These are phyloP conservation scores for Scutellaria baicalensis DNA, from an alignment of 257 asterid genomes.

Conservation along the genomic window DNA sequence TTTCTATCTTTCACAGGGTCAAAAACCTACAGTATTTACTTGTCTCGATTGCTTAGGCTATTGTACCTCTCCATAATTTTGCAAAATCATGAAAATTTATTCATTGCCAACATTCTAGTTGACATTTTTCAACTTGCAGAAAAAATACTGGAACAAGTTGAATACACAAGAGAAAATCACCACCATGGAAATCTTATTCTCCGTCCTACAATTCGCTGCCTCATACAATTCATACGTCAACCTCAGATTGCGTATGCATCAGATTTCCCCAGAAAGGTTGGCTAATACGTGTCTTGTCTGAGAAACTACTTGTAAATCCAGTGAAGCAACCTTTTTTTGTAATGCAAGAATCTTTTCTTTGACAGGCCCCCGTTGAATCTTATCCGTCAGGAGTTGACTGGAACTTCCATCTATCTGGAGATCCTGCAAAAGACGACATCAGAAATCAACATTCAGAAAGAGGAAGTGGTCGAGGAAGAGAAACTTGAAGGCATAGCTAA, in stretches of 20 bases:
- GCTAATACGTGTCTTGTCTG: constrained; percentile 7
- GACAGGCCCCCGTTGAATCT: constrained; percentile 88
- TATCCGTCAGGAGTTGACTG: constrained; percentile 92
- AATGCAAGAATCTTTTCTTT: constrained; percentile 15
- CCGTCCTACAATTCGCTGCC: constrained; percentile 84
- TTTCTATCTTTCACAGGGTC: not conserved
- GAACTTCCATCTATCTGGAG: constrained; percentile 91
- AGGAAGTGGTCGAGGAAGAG: constrained; percentile 44
- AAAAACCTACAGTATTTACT: not conserved
- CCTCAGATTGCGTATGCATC: constrained; percentile 82
- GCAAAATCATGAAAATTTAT: not conserved
- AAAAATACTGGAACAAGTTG: constrained; percentile 87
- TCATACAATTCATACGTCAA: constrained; percentile 81
- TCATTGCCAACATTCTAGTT: not conserved
- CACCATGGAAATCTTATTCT: constrained; percentile 76
- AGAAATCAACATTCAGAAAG: constrained; percentile 21
- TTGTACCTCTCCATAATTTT: not conserved
- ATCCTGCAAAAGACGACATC: constrained; percentile 80
- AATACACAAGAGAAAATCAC: constrained; percentile 58
- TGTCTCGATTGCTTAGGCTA: not conserved
- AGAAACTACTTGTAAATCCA: not conserved
- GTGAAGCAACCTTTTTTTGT: not conserved
- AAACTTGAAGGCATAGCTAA: constrained; percentile 69
- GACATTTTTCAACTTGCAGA: constrained; percentile 48
- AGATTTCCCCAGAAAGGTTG: constrained; percentile 79